Evolutionary conservation across 257 asterid species (phyloP).

Genomic region (Eucommia ulmoides): DNA sequence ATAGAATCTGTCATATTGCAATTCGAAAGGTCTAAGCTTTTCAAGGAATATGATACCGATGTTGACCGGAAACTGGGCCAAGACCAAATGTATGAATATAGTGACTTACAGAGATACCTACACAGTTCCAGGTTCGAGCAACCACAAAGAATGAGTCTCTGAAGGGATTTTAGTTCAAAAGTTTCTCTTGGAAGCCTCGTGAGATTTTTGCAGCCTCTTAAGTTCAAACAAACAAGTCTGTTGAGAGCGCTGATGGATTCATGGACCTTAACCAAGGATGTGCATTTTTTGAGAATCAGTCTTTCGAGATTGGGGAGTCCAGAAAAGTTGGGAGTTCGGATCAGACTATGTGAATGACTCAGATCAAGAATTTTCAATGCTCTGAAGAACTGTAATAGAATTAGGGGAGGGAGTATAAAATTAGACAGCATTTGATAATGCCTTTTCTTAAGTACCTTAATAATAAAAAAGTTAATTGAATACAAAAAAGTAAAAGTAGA

Average conservation of each 20-base stretch:
- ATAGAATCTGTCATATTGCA: neutral
- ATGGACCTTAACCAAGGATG: neutral
- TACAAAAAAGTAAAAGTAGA: too few relatives aligned
- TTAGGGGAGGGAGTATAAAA: too few relatives aligned
- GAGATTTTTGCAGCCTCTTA: neutral
- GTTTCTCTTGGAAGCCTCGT: neutral
- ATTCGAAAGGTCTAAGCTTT: neutral
- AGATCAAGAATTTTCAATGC: neutral
- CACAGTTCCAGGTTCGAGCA: neutral
- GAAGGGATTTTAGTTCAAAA: neutral
- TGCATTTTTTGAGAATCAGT: neutral
- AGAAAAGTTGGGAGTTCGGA: neutral
- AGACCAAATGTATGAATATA: neutral
- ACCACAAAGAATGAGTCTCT: neutral
- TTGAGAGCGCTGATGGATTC: neutral
- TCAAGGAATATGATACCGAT: neutral
- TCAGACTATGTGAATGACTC: neutral
- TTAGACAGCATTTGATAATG: too few relatives aligned
- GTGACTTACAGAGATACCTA: neutral
- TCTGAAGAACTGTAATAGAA: neutral
- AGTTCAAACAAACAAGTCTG: neutral
- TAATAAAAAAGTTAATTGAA: too few relatives aligned
- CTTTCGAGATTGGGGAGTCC: too few relatives aligned
- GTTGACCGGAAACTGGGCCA: neutral
- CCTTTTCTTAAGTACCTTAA: too few relatives aligned